Conservation (phyloP, 306 rosid species). For the Quercus wislizeni region DNA sequence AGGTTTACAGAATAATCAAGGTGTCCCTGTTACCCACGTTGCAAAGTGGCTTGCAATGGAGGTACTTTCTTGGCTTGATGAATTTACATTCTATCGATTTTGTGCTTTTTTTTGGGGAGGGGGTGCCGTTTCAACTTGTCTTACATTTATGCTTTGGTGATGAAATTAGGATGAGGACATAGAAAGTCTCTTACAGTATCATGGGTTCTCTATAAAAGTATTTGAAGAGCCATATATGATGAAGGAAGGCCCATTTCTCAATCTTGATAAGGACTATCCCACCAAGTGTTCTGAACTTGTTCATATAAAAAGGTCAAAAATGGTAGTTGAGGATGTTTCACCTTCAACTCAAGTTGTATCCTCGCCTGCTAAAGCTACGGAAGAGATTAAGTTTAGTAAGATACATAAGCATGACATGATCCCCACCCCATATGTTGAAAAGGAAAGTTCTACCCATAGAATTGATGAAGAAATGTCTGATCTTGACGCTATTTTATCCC, state of each 20-base stretch:
- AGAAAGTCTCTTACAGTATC: constrained; percentile 72
- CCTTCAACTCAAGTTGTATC: constrained; percentile 34
- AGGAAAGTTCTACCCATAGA: constrained; percentile 31
- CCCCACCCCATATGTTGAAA: constrained; percentile 31
- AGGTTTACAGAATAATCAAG: constrained; percentile 90
- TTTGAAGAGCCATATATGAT: constrained; percentile 84
- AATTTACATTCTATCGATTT: constrained; percentile 13
- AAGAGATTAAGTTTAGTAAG: constrained; percentile 31
- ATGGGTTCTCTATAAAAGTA: constrained; percentile 65
- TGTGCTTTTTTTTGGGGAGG: neutral
- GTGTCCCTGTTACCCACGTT: constrained; percentile 73
- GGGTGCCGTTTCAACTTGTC: constrained; percentile 17
- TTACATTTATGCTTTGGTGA: constrained; percentile 24
- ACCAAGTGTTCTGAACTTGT: constrained; percentile 87
- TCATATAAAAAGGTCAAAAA: constrained; percentile 62
- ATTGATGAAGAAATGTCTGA: constrained; percentile 58
- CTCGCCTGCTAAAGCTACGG: constrained; percentile 33
- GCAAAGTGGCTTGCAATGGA: constrained; percentile 93
- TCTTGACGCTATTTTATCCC: constrained; percentile 35
- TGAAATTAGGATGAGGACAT: constrained; percentile 76
- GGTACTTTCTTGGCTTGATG: constrained; percentile 50
- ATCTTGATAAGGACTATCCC: constrained; percentile 68
- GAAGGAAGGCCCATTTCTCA: constrained; percentile 84
- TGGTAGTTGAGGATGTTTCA: constrained; percentile 54
- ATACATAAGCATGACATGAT: constrained; percentile 34